phyloP scores from a whole-genome alignment of 179 eudicot species.

The Camellia oleifera region DNA sequence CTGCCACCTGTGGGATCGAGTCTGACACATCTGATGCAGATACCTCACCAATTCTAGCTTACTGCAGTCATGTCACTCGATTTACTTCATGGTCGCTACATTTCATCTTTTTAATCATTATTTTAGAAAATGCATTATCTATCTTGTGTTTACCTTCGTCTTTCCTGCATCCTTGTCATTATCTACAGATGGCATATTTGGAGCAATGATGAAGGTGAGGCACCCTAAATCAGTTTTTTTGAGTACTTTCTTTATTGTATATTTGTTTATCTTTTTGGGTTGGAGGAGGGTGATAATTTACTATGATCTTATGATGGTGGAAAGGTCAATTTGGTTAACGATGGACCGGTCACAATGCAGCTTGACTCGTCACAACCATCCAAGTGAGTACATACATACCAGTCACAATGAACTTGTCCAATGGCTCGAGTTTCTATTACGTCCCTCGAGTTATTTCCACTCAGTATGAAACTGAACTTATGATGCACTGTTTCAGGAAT shows the following conservation, averaged over 20 bases:
- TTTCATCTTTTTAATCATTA: background rate
- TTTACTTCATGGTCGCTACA: background rate
- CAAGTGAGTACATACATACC: constrained; percentile 33
- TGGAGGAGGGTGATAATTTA: background rate
- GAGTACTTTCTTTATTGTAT: background rate
- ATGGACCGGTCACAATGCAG: constrained; percentile 98
- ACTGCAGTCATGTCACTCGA: background rate
- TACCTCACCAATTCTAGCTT: no score
- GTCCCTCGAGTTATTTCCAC: background rate
- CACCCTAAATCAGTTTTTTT: background rate
- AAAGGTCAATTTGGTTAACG: constrained; percentile 88
- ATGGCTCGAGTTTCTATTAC: background rate
- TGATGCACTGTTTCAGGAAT: constrained; percentile 28
- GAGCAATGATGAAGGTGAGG: constrained; percentile 97
- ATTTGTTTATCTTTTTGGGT: background rate
- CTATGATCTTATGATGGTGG: constrained; percentile 6
- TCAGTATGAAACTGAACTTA: background rate
- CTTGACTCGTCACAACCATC: constrained; percentile 79
- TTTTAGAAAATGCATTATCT: background rate
- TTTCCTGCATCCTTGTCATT: constrained; percentile 10
- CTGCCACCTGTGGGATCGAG: no score
- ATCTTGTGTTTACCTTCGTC: constrained; percentile 5
- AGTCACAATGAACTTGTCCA: background rate
- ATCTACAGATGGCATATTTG: constrained; percentile 85
- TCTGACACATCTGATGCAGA: no score